Conservation (phyloP, 2,329 filamentous ascomycete genomes). For the Ophiosphaerella herpotricha region DNA sequence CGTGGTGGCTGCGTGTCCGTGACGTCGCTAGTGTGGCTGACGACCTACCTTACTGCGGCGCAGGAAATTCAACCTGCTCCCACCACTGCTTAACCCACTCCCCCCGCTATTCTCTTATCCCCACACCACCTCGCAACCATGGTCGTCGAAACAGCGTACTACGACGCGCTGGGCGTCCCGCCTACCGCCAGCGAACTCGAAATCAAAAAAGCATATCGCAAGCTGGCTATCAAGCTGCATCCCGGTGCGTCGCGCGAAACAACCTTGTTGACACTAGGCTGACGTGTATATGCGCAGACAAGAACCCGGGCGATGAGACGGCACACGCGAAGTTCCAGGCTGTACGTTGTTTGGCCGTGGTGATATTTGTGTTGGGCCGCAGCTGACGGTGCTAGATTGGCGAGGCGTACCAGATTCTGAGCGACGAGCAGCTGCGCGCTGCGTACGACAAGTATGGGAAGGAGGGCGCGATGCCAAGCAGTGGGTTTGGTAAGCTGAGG, state of each 20-base stretch:
- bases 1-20: neutral
- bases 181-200: constrained; percentile 86
- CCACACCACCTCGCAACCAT: constrained; percentile 51
- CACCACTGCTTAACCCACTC: constrained; percentile 10
- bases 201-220: constrained; percentile 97
- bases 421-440: constrained; percentile 81
- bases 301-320: constrained; percentile 94
- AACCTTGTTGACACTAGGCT: neutral
- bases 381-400: constrained; percentile 57
- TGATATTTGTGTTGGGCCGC: too few relatives aligned
- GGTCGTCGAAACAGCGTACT: constrained; percentile 88
- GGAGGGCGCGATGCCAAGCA: constrained; percentile 85
- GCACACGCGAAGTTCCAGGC: constrained; percentile 94
- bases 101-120: constrained; percentile 9
- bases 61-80: constrained; percentile 12
- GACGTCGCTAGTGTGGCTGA: constrained; percentile 21
- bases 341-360: constrained; percentile 53
- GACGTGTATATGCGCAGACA: constrained; percentile 63
- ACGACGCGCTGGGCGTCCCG: constrained; percentile 83
- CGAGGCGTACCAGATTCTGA: constrained; percentile 80
- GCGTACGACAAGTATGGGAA: constrained; percentile 98
- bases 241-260: constrained; percentile 63
- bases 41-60: constrained; percentile 4
- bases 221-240: constrained; percentile 87
- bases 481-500: constrained; percentile 72